phyloP scores from a whole-genome alignment of 345 rosid species.

The Aethionema arabicum region DNA sequence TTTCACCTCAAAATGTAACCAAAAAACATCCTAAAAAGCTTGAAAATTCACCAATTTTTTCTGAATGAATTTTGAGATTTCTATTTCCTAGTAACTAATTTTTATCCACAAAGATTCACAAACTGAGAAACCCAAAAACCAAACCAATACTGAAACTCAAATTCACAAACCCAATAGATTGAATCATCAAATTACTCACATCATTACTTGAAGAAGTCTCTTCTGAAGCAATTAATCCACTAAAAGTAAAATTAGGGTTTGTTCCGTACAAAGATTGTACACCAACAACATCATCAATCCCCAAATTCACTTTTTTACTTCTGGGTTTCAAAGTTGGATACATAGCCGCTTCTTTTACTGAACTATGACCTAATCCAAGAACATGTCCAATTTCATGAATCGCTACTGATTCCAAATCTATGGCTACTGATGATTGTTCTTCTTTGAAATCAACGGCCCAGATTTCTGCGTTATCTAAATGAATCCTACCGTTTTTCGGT shows the following conservation, averaged over 20 bases:
- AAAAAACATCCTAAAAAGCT: too few species aligned
- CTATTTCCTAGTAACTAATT: constrained; percentile 8
- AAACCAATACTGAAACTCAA: constrained; percentile 20
- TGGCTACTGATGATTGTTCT: constrained; percentile 64
- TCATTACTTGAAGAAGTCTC: constrained; percentile 43
- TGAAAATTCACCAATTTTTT: too few species aligned
- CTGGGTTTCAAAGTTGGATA: constrained; percentile 85
- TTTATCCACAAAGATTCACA: constrained; percentile 7
- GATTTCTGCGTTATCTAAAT: constrained; percentile 73
- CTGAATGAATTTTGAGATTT: constrained; percentile 8
- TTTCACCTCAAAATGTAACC: too few species aligned
- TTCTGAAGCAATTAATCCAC: constrained; percentile 59
- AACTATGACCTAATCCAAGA: constrained; percentile 64
- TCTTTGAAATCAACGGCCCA: constrained; percentile 69
- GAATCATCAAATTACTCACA: constrained; percentile 34
- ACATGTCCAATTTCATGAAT: constrained; percentile 86
- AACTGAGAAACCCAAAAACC: constrained; percentile 6
- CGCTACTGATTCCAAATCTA: constrained; percentile 85
- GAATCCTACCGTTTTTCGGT: constrained; percentile 76
- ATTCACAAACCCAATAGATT: constrained; percentile 27
- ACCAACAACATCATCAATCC: constrained; percentile 62
- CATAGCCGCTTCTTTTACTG: constrained; percentile 75
- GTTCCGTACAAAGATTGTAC: constrained; percentile 78
- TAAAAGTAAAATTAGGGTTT: constrained; percentile 62
- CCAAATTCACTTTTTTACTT: constrained; percentile 54